Percentiles rank a stretch among this genome's conserved stretches.
phyloP scores from a whole-genome alignment of 1,139 yeast species.

The Suhomyces bolitotheri region DNA sequence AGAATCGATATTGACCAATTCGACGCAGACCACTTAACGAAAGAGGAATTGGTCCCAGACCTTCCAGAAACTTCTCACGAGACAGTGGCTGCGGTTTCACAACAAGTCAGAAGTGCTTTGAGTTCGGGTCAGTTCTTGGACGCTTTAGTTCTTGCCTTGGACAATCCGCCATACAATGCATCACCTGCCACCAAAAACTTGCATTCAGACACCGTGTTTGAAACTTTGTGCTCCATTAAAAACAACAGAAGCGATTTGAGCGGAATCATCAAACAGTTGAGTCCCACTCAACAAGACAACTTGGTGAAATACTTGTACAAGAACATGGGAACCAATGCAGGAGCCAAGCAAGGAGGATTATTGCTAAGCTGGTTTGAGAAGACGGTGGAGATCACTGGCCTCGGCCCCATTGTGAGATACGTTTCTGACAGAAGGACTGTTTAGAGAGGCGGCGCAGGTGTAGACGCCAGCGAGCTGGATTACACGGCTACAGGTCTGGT shows the following conservation, averaged over 20 bases:
- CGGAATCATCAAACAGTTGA: constrained; percentile 57
- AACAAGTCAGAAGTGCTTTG: constrained; percentile 60
- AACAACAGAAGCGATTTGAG: constrained; percentile 63
- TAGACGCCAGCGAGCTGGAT: constrained; percentile 3
- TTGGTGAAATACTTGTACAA: constrained; percentile 84
- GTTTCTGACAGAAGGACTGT: constrained; percentile 84
- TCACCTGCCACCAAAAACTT: constrained; percentile 54
- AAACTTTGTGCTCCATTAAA: constrained; percentile 70
- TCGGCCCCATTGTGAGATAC: constrained; percentile 85
- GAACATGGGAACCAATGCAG: constrained; percentile 75
- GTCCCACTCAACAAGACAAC: constrained; percentile 68
- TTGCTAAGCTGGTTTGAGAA: constrained; percentile 91
- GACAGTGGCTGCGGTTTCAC: constrained; percentile 56
- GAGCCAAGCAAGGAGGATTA: constrained; percentile 85
- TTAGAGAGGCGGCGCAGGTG: constrained; percentile 22
- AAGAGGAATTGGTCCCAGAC: constrained; percentile 63
- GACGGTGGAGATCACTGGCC: constrained; percentile 78
- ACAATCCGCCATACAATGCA: constrained; percentile 82
- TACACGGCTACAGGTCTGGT: background rate
- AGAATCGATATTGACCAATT: constrained; percentile 89
- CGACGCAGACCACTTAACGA: constrained; percentile 75
- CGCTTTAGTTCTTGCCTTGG: constrained; percentile 65
- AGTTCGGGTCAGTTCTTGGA: constrained; percentile 71
- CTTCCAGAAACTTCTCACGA: constrained; percentile 39
- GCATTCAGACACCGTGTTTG: constrained; percentile 62